These are phyloP conservation scores for Tympanopsis confertula DNA, from an alignment of 2,329 filamentous ascomycete species.

Conservation along the genomic window DNA sequence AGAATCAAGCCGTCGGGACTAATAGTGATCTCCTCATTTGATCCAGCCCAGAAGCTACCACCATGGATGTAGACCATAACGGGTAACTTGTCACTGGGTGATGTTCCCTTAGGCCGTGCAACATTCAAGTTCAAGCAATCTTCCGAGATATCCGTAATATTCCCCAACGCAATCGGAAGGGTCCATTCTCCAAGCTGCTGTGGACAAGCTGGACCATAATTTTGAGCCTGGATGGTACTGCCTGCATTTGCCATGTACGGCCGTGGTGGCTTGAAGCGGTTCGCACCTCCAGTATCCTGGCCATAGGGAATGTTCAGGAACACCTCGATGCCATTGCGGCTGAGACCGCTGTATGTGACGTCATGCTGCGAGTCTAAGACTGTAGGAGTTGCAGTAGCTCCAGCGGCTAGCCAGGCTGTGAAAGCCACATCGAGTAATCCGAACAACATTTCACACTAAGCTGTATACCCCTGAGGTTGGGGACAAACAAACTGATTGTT, in stretches of 20 bases:
- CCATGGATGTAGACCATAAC: slow-evolving; percentile 23
- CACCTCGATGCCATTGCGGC: slow-evolving; percentile 29
- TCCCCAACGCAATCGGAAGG: slow-evolving; percentile 14
- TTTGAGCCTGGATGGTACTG: slow-evolving; percentile 21
- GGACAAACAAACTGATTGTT: no score
- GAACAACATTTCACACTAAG: no score
- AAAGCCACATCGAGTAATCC: no score
- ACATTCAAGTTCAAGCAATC: slow-evolving; percentile 5
- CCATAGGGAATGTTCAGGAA: slow-evolving; percentile 35
- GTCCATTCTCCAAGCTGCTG: slow-evolving; percentile 19
- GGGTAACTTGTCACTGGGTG: slow-evolving; percentile 14
- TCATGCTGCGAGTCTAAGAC: slow-evolving; percentile 9
- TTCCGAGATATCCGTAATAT: slow-evolving; percentile 4
- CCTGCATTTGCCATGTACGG: slow-evolving; percentile 17
- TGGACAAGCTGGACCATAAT: slow-evolving; percentile 29
- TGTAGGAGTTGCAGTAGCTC: slow-evolving; percentile 2
- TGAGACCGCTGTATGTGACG: slow-evolving; percentile 28
- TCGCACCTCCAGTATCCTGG: slow-evolving; percentile 28
- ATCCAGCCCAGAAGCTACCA: slow-evolving; percentile 17
- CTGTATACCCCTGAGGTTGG: no score
- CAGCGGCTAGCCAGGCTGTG: no score
- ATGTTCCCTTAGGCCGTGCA: slow-evolving; percentile 3
- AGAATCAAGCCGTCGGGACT: slow-evolving; percentile 30
- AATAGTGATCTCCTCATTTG: slow-evolving; percentile 17
- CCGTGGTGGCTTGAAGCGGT: slow-evolving; percentile 32